Evolutionary conservation across 495 filamentous ascomycete genomes (phyloP).

Genomic region (Penicillium paxilli): DNA sequence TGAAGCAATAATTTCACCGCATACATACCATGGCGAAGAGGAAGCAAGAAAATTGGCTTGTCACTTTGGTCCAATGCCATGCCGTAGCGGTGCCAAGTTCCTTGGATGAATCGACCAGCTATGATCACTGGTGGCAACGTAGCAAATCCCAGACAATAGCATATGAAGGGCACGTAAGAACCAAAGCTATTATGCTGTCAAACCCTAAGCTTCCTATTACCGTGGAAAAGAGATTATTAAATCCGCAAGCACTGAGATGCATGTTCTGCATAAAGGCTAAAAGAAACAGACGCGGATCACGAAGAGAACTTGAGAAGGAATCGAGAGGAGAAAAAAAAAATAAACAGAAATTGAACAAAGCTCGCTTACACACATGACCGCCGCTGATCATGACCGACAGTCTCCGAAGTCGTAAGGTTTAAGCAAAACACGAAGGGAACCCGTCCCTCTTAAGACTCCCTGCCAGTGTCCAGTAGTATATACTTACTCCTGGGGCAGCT

Average conservation of each 20-base stretch:
- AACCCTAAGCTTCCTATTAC: constrained; percentile 55
- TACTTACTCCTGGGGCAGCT: constrained; percentile 68
- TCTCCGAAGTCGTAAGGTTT: constrained; percentile 39
- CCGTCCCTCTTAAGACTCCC: constrained; percentile 18
- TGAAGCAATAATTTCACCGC: constrained; percentile 49
- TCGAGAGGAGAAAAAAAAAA: constrained; percentile 40
- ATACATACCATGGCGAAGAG: constrained; percentile 48
- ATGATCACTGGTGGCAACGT: constrained; percentile 44
- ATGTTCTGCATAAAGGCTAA: constrained; percentile 26
- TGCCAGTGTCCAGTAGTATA: constrained; percentile 7
- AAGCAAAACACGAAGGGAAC: constrained; percentile 24
- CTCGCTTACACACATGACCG: constrained; percentile 35
- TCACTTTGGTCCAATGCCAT: constrained; percentile 23
- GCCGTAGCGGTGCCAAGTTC: too few species aligned
- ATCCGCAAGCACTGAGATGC: constrained; percentile 17
- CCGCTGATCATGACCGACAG: constrained; percentile 38
- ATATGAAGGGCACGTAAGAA: constrained; percentile 54
- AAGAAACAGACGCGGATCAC: constrained; percentile 11
- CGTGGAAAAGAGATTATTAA: constrained; percentile 55
- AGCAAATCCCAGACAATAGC: constrained; percentile 41
- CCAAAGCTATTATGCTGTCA: constrained; percentile 48
- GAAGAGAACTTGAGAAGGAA: constrained; percentile 45
- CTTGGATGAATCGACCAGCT: too few species aligned
- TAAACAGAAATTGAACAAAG: constrained; percentile 33
- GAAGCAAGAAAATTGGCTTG: constrained; percentile 51